Evolutionary conservation across 2,329 filamentous ascomycete genomes (phyloP).

Genomic region (Hypoxylon sp.): DNA sequence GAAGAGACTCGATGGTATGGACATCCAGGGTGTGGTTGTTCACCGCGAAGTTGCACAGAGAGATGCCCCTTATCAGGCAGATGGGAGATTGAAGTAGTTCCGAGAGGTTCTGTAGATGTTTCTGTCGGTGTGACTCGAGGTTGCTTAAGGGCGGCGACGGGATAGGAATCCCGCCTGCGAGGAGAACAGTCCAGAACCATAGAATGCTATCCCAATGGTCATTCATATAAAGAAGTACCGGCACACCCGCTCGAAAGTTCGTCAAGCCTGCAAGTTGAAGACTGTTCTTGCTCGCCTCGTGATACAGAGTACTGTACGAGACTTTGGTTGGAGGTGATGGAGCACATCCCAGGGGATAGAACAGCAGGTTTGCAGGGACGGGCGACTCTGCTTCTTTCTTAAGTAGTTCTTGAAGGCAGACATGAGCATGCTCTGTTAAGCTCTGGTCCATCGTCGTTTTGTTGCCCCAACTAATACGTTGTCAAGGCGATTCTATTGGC

Average conservation of each 20-base stretch:
- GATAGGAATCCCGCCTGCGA: slow-evolving; percentile 43
- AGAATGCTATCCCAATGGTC: slow-evolving; percentile 47
- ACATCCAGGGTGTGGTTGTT: slow-evolving; percentile 15
- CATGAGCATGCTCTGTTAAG: too few species aligned
- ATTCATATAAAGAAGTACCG: slow-evolving; percentile 46
- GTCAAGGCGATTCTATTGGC: too few species aligned
- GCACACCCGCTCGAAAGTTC: not conserved
- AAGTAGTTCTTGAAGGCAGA: too few species aligned
- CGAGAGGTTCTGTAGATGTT: slow-evolving; percentile 38
- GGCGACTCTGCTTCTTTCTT: too few species aligned
- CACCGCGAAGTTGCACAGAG: slow-evolving; percentile 28
- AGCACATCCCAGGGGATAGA: slow-evolving; percentile 1
- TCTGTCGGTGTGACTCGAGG: slow-evolving; percentile 32
- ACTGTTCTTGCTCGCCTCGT: not conserved
- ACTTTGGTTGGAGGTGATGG: slow-evolving; percentile 1
- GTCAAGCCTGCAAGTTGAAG: not conserved
- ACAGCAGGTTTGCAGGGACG: not conserved
- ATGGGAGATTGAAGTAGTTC: slow-evolving; percentile 36
- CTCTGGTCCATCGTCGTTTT: too few species aligned
- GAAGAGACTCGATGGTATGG: slow-evolving; percentile 19
- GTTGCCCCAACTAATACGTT: too few species aligned
- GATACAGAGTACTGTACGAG: slow-evolving; percentile 2
- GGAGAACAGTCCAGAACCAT: slow-evolving; percentile 50
- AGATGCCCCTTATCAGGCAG: slow-evolving; percentile 34
- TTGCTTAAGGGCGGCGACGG: slow-evolving; percentile 45